These are phyloP conservation scores for Hysterangium stoloniferum DNA, from an alignment of 768 basidiomycete species.

Conservation along the genomic window DNA sequence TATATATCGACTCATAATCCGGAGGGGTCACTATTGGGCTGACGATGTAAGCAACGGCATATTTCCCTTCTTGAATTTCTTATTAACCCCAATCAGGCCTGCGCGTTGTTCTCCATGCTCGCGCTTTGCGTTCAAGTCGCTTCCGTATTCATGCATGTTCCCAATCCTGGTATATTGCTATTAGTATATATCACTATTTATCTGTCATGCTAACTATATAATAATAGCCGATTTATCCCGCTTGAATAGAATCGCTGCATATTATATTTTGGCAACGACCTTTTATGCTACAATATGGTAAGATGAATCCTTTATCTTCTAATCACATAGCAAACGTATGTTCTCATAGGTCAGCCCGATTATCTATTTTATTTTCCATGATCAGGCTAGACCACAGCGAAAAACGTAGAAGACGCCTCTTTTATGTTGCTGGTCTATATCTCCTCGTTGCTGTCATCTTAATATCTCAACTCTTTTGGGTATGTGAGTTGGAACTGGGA, in stretches of 20 bases:
- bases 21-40: too few relatives aligned
- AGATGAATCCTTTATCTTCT: not conserved
- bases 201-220: too few relatives aligned
- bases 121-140: too few relatives aligned
- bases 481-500: slow-evolving; percentile 29
- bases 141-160: too few relatives aligned
- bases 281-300: slow-evolving; percentile 11
- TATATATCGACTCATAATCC: too few relatives aligned
- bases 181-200: too few relatives aligned
- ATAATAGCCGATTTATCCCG: too few relatives aligned
- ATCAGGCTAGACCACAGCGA: slow-evolving; percentile 40
- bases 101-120: too few relatives aligned
- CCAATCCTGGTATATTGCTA: too few relatives aligned
- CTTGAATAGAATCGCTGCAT: slow-evolving; percentile 4
- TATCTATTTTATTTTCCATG: slow-evolving; percentile 46
- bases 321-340: not conserved
- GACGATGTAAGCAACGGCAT: too few relatives aligned
- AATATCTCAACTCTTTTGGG: slow-evolving; percentile 37
- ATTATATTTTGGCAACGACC: slow-evolving; percentile 7
- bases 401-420: slow-evolving; percentile 10
- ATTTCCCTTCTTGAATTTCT: too few relatives aligned
- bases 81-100: too few relatives aligned
- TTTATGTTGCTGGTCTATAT: slow-evolving; percentile 16
- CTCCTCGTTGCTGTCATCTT: slow-evolving; percentile 32
- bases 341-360: slow-evolving; percentile 33